phyloP scores from a whole-genome alignment of 495 filamentous ascomycete species.

The Penicillium samsonianum region DNA sequence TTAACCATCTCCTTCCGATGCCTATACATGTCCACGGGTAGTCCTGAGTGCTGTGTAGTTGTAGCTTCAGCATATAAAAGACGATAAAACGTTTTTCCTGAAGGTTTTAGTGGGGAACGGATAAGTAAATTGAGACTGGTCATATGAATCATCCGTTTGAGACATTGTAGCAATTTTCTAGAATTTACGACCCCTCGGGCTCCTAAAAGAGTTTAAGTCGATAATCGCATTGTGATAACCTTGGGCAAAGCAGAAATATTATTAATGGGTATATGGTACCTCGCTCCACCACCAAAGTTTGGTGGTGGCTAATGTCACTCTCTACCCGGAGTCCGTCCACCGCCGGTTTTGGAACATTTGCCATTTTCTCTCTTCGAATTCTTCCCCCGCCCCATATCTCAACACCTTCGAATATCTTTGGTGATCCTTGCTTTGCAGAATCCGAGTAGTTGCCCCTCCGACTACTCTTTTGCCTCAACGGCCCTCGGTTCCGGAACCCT shows the following conservation, averaged over 20 bases:
- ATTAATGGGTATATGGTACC: conserved; percentile 14
- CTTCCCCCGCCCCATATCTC: neutral
- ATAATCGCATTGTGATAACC: conserved; percentile 5
- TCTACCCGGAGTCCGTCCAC: conserved; percentile 23
- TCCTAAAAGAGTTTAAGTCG: neutral
- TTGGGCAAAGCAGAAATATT: neutral
- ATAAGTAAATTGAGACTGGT: neutral
- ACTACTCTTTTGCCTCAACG: conserved; percentile 5
- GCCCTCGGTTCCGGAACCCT: conserved; percentile 13
- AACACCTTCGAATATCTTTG: neutral
- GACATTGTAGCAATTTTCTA: too few relatives aligned
- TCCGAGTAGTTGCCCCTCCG: conserved; percentile 1
- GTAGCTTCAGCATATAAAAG: too few relatives aligned
- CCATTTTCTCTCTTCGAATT: conserved; percentile 11
- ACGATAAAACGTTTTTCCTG: too few relatives aligned
- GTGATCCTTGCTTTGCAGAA: neutral
- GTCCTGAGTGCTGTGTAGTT: too few relatives aligned
- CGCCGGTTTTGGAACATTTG: conserved; percentile 24
- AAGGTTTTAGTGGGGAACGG: too few relatives aligned
- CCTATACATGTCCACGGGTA: neutral
- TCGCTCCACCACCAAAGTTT: conserved; percentile 15
- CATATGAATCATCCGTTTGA: neutral
- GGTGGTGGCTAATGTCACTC: conserved; percentile 26
- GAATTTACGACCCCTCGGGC: neutral
- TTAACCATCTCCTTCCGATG: neutral